Conservation (phyloP, 148 eudicot genomes). For the Rhododendron simsii region DNA sequence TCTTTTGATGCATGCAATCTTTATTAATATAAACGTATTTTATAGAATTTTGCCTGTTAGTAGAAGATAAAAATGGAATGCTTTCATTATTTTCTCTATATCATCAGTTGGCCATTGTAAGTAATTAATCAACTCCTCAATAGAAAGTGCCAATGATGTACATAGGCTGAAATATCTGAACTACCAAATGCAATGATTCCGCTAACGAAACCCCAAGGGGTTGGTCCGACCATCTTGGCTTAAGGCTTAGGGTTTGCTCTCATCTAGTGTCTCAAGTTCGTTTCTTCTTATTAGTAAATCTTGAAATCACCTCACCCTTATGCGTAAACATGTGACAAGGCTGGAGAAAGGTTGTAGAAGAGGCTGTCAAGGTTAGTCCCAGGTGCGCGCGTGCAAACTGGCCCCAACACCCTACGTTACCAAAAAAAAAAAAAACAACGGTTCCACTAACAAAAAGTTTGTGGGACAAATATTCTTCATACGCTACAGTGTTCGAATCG, state of each 20-base stretch:
- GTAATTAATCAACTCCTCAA: neutral
- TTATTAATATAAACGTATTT: neutral
- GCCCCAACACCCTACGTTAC: too few species aligned
- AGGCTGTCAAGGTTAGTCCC: too few species aligned
- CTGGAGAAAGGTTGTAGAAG: too few species aligned
- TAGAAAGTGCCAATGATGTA: neutral
- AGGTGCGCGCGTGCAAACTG: too few species aligned
- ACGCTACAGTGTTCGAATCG: neutral
- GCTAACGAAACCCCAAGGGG: too few species aligned
- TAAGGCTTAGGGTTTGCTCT: too few species aligned
- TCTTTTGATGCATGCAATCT: neutral
- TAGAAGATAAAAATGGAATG: neutral
- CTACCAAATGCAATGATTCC: neutral
- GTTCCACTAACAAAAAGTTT: neutral
- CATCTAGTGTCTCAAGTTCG: too few species aligned
- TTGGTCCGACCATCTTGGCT: too few species aligned
- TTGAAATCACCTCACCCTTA: too few species aligned
- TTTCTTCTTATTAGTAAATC: too few species aligned
- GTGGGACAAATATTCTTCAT: neutral
- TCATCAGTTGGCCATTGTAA: neutral
- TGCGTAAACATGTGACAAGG: too few species aligned
- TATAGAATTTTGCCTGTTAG: neutral
- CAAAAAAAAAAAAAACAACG: too few species aligned
- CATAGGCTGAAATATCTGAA: neutral
- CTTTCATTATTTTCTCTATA: neutral